Percentiles rank a stretch among this genome's conserved stretches.
These are phyloP conservation scores for Scortechinia acanthostroma DNA, from an alignment of 2,329 filamentous ascomycete species.

Conservation along the genomic window DNA sequence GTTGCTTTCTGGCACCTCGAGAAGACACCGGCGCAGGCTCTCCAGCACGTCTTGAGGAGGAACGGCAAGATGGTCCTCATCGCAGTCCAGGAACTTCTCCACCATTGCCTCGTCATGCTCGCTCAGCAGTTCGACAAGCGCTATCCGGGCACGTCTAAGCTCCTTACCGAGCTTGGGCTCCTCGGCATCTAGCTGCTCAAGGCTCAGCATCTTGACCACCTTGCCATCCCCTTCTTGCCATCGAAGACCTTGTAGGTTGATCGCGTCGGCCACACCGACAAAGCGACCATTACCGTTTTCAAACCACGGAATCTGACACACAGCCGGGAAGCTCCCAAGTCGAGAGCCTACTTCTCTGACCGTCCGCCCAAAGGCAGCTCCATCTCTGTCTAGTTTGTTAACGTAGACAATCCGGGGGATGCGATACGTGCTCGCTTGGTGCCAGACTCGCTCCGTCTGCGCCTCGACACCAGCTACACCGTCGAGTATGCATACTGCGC, in stretches of 20 bases:
- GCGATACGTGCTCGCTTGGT: constrained; percentile 57
- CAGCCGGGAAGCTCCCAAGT: constrained; percentile 57
- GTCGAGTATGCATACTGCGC: constrained; percentile 67
- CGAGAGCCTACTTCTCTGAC: constrained; percentile 61
- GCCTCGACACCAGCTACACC: constrained; percentile 70
- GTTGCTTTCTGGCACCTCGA: constrained; percentile 39
- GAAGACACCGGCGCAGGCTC: constrained; percentile 52
- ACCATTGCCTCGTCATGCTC: constrained; percentile 65
- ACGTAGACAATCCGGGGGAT: constrained; percentile 53
- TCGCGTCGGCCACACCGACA: constrained; percentile 56
- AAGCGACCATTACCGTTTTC: constrained; percentile 51
- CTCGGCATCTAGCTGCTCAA: constrained; percentile 38
- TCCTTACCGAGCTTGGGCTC: constrained; percentile 44
- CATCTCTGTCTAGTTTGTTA: constrained; percentile 35
- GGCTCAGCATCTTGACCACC: constrained; percentile 35
- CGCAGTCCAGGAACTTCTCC: constrained; percentile 56
- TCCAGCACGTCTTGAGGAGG: constrained; percentile 44
- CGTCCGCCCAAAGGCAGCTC: constrained; percentile 61
- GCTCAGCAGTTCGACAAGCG: constrained; percentile 60
- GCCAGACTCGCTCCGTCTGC: constrained; percentile 73
- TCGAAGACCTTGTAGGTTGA: constrained; percentile 50
- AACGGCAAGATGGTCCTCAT: constrained; percentile 60
- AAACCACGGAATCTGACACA: constrained; percentile 71
- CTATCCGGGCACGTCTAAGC: constrained; percentile 51
- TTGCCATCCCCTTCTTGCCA: constrained; percentile 64